Evolutionary conservation across 768 basidiomycete species (phyloP).

Genomic region (Saitozyma podzolica): DNA sequence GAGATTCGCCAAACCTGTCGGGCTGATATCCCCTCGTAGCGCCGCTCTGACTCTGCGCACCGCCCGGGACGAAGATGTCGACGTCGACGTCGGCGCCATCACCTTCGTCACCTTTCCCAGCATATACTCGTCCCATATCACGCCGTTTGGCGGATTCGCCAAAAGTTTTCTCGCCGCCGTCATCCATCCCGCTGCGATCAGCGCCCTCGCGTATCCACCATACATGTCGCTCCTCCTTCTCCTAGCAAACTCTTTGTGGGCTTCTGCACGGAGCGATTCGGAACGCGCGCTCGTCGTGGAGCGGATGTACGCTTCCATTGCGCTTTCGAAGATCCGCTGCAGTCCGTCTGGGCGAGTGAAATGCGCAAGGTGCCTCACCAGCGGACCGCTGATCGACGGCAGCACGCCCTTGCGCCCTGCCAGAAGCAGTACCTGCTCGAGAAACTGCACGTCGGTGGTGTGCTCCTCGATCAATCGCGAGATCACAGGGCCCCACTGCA

Average conservation of each 20-base stretch:
- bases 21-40: background rate
- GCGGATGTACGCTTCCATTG: conserved; percentile 10
- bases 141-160: conserved; percentile 5
- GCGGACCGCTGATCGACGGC: conserved; percentile 21
- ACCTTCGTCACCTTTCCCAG: conserved; percentile 7
- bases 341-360: conserved; percentile 7
- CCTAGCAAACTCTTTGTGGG: conserved; percentile 15
- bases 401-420: conserved; percentile 33
- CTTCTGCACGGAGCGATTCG: conserved; percentile 6
- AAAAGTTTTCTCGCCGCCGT: conserved; percentile 15
- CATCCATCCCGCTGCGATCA: conserved; percentile 27
- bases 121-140: conserved; percentile 21
- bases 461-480: conserved; percentile 14
- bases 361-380: conserved; percentile 25
- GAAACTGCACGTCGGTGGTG: conserved; percentile 14
- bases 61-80: background rate
- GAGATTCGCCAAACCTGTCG: background rate
- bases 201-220: conserved; percentile 18
- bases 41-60: background rate
- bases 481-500: conserved; percentile 29
- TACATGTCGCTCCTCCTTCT: conserved; percentile 24
- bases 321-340: conserved; percentile 11
- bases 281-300: conserved; percentile 23
- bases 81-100: background rate
- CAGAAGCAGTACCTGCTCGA: conserved; percentile 16